These are phyloP conservation scores for Lipomyces oligophaga DNA, from an alignment of 805 yeast species.

Conservation along the genomic window DNA sequence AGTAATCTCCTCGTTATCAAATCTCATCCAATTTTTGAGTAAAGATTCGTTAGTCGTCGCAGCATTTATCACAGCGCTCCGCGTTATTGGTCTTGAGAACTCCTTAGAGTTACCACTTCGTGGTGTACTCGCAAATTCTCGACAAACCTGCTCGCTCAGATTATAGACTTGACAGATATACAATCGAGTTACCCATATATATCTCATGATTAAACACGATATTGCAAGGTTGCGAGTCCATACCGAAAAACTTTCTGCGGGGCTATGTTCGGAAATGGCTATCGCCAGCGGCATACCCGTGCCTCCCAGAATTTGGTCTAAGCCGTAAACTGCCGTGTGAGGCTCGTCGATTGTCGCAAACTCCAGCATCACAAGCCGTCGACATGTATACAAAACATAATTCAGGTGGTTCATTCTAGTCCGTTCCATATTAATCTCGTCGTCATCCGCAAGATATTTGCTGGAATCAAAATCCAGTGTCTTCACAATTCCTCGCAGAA, in stretches of 20 bases:
- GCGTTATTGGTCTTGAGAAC: slow-evolving; percentile 4
- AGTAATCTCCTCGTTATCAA: not conserved
- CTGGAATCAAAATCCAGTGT: slow-evolving; percentile 14
- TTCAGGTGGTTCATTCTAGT: slow-evolving; percentile 29
- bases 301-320: slow-evolving; percentile 45
- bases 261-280: slow-evolving; percentile 9
- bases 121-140: slow-evolving; percentile 7
- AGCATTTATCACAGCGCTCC: no score
- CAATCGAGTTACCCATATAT: slow-evolving; percentile 15
- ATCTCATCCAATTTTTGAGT: not conserved
- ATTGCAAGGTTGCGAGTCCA: slow-evolving; percentile 7
- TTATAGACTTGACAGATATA: slow-evolving; percentile 14
- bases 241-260: not conserved
- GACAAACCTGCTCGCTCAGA: slow-evolving; percentile 18
- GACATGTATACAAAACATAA: slow-evolving; percentile 39
- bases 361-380: slow-evolving; percentile 42
- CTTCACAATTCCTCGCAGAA: slow-evolving; percentile 33
- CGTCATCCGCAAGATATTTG: slow-evolving; percentile 36
- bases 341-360: slow-evolving; percentile 52
- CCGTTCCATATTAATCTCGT: slow-evolving; percentile 32
- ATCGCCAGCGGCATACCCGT: slow-evolving; percentile 38
- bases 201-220: slow-evolving; percentile 9
- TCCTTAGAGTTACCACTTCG: slow-evolving; percentile 10
- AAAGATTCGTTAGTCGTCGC: no score
- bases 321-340: slow-evolving; percentile 41